A percentile compares a stretch with the other conserved stretches of the same genome.
Evolutionary conservation across 1,139 yeast species (phyloP).

Genomic region (Nakaseomyces glabratus): DNA sequence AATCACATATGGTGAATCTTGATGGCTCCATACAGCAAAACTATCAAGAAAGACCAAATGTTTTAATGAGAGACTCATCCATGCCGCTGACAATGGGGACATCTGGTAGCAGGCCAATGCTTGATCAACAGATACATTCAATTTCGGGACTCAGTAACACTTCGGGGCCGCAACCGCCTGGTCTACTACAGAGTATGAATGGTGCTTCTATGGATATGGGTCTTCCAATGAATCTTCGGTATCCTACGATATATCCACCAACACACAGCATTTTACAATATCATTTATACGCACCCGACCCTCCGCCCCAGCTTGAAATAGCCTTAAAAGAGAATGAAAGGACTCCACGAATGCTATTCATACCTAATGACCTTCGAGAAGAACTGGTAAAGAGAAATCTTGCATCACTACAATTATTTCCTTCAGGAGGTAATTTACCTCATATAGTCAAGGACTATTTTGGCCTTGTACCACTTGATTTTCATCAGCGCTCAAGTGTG

Average conservation of each 20-base stretch:
- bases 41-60: conserved; percentile 4
- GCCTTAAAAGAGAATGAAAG: conserved; percentile 64
- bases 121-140: not conserved
- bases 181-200: conserved; percentile 1
- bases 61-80: conserved; percentile 4
- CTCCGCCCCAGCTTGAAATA: conserved; percentile 61
- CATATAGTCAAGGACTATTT: conserved; percentile 69
- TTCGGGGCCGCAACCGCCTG: conserved; percentile 1
- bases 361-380: conserved; percentile 66
- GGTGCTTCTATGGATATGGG: conserved; percentile 1
- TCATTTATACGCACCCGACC: conserved; percentile 83
- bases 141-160: not conserved
- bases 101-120: not conserved
- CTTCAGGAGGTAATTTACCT: conserved; percentile 29
- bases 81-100: conserved; percentile 2
- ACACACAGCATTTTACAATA: conserved; percentile 52
- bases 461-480: conserved; percentile 76
- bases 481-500: conserved; percentile 37
- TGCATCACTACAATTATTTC: conserved; percentile 59
- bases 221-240: conserved; percentile 14
- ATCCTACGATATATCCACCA: conserved; percentile 30
- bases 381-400: conserved; percentile 65
- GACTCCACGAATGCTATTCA: conserved; percentile 57
- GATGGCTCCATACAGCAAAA: too few species aligned
- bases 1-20: too few species aligned